These are phyloP conservation scores for Cucumis cinereus DNA, from an alignment of 306 rosid species.

Conservation along the genomic window DNA sequence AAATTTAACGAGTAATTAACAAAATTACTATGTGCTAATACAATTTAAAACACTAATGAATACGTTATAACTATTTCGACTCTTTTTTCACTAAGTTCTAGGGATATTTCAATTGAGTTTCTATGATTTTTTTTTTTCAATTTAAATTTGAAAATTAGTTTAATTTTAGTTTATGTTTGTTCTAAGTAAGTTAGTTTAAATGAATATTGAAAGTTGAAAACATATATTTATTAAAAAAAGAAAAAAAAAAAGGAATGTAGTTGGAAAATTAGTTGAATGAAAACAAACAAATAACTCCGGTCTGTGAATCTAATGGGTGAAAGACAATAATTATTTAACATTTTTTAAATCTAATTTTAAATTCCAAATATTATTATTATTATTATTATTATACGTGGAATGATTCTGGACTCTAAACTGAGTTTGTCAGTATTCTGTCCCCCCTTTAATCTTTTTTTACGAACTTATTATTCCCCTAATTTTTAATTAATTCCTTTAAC, in stretches of 20 bases:
- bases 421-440: neutral
- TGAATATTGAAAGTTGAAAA: too few relatives aligned
- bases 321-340: neutral
- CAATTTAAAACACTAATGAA: too few relatives aligned
- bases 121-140: too few relatives aligned
- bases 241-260: neutral
- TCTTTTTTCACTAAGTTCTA: too few relatives aligned
- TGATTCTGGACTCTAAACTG: neutral
- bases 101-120: too few relatives aligned
- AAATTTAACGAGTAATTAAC: too few relatives aligned
- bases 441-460: neutral
- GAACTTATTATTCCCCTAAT: neutral
- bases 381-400: neutral
- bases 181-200: too few relatives aligned
- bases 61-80: too few relatives aligned
- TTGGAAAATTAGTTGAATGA: neutral
- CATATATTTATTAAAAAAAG: too few relatives aligned
- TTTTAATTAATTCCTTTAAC: neutral
- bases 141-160: too few relatives aligned
- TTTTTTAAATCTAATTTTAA: neutral
- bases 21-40: too few relatives aligned
- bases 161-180: too few relatives aligned
- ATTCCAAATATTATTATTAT: neutral
- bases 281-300: neutral
- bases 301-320: neutral